Base-by-base conservation (phyloP, 306 rosid species). In the Cicer pinnatifidum region DNA sequence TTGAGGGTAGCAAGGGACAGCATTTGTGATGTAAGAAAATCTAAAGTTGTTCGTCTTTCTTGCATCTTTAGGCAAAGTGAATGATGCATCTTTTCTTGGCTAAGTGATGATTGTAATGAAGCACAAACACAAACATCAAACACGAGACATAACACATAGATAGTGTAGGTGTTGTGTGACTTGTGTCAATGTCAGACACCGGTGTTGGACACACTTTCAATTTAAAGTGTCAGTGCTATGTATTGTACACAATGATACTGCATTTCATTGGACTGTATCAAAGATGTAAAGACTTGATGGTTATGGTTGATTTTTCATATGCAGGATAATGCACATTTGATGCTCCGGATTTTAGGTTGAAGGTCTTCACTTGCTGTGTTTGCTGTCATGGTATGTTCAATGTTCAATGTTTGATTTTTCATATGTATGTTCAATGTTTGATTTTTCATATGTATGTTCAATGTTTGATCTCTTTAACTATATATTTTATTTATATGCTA, bases 381-480 rank as follows among this genome's bases (percentile, higher is more conserved):
- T 66, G 38, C 39, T 77, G 61, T 67, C 77, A 81, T 85, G 88
- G 88, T 82, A 78, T 78, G 74, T 45, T 50, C 57, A 47, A 12
- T 52, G 41, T 46, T 51, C n/a, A n/a, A n/a, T n/a, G n/a, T n/a
- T n/a, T n/a, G n/a, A n/a, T n/a, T n/a, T n/a, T n/a, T n/a, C n/a
- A n/a, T n/a, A n/a, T n/a, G n/a, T n/a, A n/a, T n/a, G n/a, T n/a
- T n/a, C n/a, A n/a, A n/a, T n/a, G n/a, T n/a, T n/a, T n/a, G n/a
- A n/a, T n/a, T n/a, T n/a, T n/a, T n/a, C n/a, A n/a, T n/a, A n/a
- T n/a, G 88, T 82, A 78, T 78, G 74, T 45, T 50, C 57, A 47
- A 12, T 52, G 41, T 46, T 51, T 66, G 28, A 56, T 71, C 39
- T 58, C 13, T 28, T 62, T 45, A 59, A 11, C 9, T 53, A 52